Percentiles rank a stretch among this genome's conserved stretches.
These are phyloP conservation scores for Verticillium isaacii DNA, from an alignment of 2,329 filamentous ascomycete species.

Conservation along the genomic window DNA sequence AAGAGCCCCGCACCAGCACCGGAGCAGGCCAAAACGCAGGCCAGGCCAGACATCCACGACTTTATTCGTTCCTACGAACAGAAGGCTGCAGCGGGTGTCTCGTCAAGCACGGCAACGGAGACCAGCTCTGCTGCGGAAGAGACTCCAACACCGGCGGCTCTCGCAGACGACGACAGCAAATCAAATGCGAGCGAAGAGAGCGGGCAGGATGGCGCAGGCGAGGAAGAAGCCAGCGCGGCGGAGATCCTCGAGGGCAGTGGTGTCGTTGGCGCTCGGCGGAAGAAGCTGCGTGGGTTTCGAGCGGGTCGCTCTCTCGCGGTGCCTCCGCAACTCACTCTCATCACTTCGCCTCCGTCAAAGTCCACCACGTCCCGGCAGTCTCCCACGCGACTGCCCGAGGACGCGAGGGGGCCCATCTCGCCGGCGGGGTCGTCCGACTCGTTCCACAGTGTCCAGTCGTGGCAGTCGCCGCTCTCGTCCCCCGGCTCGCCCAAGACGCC, in stretches of 20 bases:
- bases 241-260: slow-evolving; percentile 26
- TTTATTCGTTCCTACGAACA: slow-evolving; percentile 12
- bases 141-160: background rate
- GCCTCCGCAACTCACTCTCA: slow-evolving; percentile 22
- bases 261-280: slow-evolving; percentile 22
- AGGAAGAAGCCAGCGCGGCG: background rate
- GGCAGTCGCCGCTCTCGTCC: slow-evolving; percentile 45
- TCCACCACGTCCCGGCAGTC: slow-evolving; percentile 9
- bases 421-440: slow-evolving; percentile 45
- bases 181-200: background rate
- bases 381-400: slow-evolving; percentile 9
- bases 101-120: background rate
- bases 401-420: slow-evolving; percentile 28
- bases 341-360: slow-evolving; percentile 35
- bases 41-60: background rate
- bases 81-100: slow-evolving; percentile 6
- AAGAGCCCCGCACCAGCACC: background rate
- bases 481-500: slow-evolving; percentile 34
- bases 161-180: background rate
- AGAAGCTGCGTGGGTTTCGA: slow-evolving; percentile 23
- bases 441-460: slow-evolving; percentile 49
- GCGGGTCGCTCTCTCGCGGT: slow-evolving; percentile 20
- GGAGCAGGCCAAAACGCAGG: background rate
- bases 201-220: background rate
- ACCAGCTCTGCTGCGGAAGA: background rate